phyloP scores from a whole-genome alignment of 1,284 basidiomycete species.

The Takashimella tepidaria region DNA sequence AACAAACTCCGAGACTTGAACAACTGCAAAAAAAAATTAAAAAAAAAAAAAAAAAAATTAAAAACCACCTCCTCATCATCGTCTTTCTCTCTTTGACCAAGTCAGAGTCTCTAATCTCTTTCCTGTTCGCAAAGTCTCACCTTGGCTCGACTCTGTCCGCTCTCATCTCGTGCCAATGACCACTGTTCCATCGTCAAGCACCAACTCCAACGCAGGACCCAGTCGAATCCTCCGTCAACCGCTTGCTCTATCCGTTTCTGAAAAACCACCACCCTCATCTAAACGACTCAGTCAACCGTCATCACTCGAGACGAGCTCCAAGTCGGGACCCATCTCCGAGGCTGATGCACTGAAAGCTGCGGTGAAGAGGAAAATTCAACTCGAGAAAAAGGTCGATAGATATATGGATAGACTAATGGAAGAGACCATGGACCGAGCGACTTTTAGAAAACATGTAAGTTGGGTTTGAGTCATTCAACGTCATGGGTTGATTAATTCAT shows the following conservation, averaged over 20 bases:
- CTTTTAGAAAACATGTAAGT: conserved; percentile 12
- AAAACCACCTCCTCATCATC: too few species aligned
- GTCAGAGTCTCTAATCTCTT: too few species aligned
- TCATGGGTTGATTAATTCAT: too few species aligned
- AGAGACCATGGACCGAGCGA: conserved; percentile 8
- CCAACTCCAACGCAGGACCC: too few species aligned
- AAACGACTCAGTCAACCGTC: not conserved
- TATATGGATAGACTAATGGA: conserved; percentile 19
- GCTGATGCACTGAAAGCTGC: conserved; percentile 6
- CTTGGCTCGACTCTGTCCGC: not conserved
- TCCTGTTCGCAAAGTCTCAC: not conserved
- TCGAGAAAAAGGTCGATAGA: conserved; percentile 12
- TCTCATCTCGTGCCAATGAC: not conserved
- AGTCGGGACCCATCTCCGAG: conserved; percentile 1
- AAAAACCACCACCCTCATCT: not conserved
- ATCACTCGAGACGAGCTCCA: not conserved
- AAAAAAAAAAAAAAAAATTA: too few species aligned
- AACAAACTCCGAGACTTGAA: too few species aligned
- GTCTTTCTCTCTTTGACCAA: too few species aligned
- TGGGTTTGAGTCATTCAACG: too few species aligned
- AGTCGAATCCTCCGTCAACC: conserved; percentile 10
- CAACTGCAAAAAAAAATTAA: too few species aligned
- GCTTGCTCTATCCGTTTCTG: conserved; percentile 10
- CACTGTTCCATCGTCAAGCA: too few species aligned
- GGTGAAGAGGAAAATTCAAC: conserved; percentile 5